Conservation (phyloP, 345 rosid genomes). For the Linum lewisii region DNA sequence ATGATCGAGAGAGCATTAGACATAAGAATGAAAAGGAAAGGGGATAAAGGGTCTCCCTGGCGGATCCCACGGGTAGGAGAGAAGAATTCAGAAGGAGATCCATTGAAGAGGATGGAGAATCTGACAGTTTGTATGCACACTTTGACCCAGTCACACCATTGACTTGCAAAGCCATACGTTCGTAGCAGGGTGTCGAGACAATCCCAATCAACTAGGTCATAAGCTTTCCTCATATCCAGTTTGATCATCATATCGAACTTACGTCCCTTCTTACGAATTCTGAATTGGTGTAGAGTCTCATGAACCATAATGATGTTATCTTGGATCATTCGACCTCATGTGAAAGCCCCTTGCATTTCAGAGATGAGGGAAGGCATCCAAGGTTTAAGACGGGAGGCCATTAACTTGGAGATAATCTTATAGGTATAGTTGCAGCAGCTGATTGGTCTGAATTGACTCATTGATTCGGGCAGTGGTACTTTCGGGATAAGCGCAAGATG, state of each 20-base stretch:
- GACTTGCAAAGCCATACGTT: neutral
- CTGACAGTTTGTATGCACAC: neutral
- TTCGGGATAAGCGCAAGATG: neutral
- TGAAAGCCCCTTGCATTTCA: neutral
- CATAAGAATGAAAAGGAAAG: neutral
- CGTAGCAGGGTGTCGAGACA: neutral
- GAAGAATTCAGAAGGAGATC: neutral
- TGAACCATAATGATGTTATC: neutral
- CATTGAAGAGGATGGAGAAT: neutral
- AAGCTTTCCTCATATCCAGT: conserved; percentile 1
- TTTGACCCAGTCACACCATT: neutral
- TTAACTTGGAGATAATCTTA: neutral
- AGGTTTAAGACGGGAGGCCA: neutral
- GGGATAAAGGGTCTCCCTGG: neutral
- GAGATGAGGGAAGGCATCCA: neutral
- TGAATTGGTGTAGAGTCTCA: neutral
- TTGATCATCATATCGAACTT: neutral
- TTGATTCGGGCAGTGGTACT: neutral
- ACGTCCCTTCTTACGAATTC: neutral
- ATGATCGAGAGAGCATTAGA: neutral
- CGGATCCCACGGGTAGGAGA: neutral
- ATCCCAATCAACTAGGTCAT: neutral
- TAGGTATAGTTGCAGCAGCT: neutral
- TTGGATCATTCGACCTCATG: neutral
- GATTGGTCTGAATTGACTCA: neutral